A percentile compares a stretch with the other conserved stretches of the same genome.
Evolutionary conservation across 139 green algal species (phyloP).

Genomic region (Chlamydomonas incerta): DNA sequence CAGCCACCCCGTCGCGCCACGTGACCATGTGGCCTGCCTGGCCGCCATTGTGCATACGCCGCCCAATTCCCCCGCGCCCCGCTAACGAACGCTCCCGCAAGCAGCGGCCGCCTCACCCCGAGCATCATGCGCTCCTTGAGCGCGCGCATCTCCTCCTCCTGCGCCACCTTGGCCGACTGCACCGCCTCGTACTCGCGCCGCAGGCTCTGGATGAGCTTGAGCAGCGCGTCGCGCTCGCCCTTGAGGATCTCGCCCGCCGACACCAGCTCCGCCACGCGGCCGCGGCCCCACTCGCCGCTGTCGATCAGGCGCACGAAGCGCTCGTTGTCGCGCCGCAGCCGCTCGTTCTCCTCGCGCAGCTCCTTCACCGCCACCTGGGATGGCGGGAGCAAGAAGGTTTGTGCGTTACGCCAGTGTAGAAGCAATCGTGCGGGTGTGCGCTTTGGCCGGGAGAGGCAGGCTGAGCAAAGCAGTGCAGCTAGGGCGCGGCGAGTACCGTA

Average conservation of each 20-base stretch:
- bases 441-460: no score
- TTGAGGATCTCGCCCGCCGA: conserved; percentile 76
- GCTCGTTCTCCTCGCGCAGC: conserved; percentile 81
- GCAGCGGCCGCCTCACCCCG: no score
- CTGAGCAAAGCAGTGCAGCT: no score
- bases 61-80: no score
- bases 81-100: no score
- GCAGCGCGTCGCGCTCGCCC: conserved; percentile 84
- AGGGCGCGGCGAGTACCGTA: no score
- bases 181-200: conserved; percentile 77
- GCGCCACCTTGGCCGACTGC: conserved; percentile 62
- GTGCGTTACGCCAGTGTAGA: no score
- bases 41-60: no score
- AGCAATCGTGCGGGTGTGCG: no score
- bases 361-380: conserved; percentile 47
- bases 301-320: conserved; percentile 90
- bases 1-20: no score
- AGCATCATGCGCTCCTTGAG: conserved; percentile 82
- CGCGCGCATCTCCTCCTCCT: conserved; percentile 78
- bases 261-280: conserved; percentile 68
- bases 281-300: conserved; percentile 88
- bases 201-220: conserved; percentile 82
- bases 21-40: no score
- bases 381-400: no score
- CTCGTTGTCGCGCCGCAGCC: conserved; percentile 86